Percentiles rank a stretch among this genome's conserved stretches.
These are phyloP conservation scores for Apiospora phragmitis DNA, from an alignment of 2,329 filamentous ascomycete species.

Conservation along the genomic window DNA sequence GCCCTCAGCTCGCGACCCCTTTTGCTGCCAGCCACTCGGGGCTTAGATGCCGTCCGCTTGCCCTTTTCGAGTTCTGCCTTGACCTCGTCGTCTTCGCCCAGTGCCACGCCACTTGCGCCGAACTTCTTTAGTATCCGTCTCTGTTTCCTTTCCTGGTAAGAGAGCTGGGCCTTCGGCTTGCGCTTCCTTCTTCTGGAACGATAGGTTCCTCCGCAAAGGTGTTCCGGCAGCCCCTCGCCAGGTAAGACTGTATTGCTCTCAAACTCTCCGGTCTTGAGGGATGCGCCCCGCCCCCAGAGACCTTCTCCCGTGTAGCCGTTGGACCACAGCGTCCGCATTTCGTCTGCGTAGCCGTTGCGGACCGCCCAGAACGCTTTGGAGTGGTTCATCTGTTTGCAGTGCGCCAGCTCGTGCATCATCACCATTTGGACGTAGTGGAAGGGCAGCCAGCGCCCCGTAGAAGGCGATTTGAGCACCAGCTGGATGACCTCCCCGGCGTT, in stretches of 20 bases:
- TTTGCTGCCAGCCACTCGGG: slow-evolving; percentile 72
- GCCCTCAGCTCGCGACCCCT: slow-evolving; percentile 75
- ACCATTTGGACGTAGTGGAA: slow-evolving; percentile 89
- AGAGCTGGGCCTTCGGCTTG: slow-evolving; percentile 52
- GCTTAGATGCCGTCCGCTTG: slow-evolving; percentile 62
- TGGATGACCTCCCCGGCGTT: slow-evolving; percentile 87
- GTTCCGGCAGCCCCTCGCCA: slow-evolving; percentile 63
- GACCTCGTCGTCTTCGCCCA: slow-evolving; percentile 68
- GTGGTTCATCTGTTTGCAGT: slow-evolving; percentile 93
- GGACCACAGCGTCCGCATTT: slow-evolving; percentile 71
- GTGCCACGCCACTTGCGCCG: slow-evolving; percentile 64
- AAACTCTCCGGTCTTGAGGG: slow-evolving; percentile 61
- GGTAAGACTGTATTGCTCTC: slow-evolving; percentile 52
- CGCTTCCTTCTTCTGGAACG: slow-evolving; percentile 59
- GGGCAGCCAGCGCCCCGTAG: slow-evolving; percentile 70
- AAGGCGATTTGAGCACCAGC: slow-evolving; percentile 71
- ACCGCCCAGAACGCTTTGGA: slow-evolving; percentile 79
- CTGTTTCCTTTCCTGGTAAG: slow-evolving; percentile 73
- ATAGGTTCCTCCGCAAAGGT: slow-evolving; percentile 82
- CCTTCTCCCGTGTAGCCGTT: slow-evolving; percentile 77
- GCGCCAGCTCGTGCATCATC: slow-evolving; percentile 79
- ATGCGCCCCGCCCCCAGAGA: slow-evolving; percentile 74
- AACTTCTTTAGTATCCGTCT: slow-evolving; percentile 75
- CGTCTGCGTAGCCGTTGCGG: slow-evolving; percentile 68
- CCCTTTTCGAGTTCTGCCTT: slow-evolving; percentile 69